phyloP scores from a whole-genome alignment of 2,329 filamentous ascomycete species.

The Lasiodiplodia hormozganensis region DNA sequence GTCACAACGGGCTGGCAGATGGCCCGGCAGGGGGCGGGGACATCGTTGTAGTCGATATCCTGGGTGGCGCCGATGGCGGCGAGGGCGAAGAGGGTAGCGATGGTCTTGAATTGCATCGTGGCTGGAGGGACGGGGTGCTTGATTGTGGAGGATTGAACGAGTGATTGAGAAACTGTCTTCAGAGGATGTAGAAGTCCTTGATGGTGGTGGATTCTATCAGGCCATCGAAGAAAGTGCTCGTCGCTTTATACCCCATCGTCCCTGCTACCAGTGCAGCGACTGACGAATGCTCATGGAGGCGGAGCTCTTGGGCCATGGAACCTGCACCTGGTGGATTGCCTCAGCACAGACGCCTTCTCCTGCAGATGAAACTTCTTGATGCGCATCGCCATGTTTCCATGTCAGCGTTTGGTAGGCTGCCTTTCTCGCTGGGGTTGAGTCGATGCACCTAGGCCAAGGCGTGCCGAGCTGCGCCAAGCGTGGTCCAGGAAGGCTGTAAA shows the following conservation, averaged over 20 bases:
- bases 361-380: neutral
- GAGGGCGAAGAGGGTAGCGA: slow-evolving; percentile 19
- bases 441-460: slow-evolving; percentile 5
- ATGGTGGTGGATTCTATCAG: neutral
- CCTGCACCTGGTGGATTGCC: neutral
- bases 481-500: slow-evolving; percentile 19
- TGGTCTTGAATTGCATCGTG: slow-evolving; percentile 17
- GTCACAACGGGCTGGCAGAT: slow-evolving; percentile 38
- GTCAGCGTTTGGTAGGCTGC: neutral
- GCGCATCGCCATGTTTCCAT: slow-evolving; percentile 1
- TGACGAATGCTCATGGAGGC: slow-evolving; percentile 13
- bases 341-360: neutral
- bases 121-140: neutral
- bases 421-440: slow-evolving; percentile 6
- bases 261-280: slow-evolving; percentile 1
- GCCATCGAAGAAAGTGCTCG: neutral
- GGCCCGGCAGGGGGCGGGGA: slow-evolving; percentile 40
- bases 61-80: slow-evolving; percentile 2
- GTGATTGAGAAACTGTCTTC: neutral
- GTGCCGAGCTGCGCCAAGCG: slow-evolving; percentile 16
- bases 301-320: slow-evolving; percentile 6
- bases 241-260: slow-evolving; percentile 10
- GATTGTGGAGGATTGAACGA: neutral
- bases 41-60: slow-evolving; percentile 40
- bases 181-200: neutral